Evolutionary conservation across 257 asterid genomes (phyloP).

Genomic region (Solanum medicagineum): DNA sequence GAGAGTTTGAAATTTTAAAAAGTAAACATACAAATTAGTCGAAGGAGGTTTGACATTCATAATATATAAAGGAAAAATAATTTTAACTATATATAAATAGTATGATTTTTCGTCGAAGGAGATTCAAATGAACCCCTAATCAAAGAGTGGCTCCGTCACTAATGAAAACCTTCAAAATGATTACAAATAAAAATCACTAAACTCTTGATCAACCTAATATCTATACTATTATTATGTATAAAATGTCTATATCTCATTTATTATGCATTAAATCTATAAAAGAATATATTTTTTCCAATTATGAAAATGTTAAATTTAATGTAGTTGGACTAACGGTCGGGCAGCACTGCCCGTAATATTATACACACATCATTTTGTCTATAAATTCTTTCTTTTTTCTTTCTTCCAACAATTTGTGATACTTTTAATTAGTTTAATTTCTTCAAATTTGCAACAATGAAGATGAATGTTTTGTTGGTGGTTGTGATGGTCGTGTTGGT

Average conservation of each 20-base stretch:
- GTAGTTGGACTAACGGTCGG: constrained; percentile 23
- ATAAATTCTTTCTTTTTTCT: not conserved
- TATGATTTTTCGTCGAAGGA: no score
- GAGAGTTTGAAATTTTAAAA: no score
- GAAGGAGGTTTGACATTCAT: no score
- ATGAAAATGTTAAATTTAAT: not conserved
- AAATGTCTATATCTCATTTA: not conserved
- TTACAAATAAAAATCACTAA: no score
- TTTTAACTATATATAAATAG: no score
- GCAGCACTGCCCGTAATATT: constrained; percentile 18
- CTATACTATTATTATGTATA: not conserved
- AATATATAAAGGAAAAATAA: no score
- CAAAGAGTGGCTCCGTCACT: no score
- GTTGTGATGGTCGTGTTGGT: constrained; percentile 20
- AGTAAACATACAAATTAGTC: no score
- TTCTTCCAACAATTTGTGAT: not conserved
- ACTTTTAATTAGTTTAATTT: not conserved
- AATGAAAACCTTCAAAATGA: no score
- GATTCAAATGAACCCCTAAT: no score
- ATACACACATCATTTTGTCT: not conserved
- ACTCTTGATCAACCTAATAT: no score
- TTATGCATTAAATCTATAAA: not conserved
- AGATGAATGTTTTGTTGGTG: constrained; percentile 23
- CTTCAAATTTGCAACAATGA: constrained; percentile 9
- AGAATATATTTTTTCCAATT: not conserved